These are phyloP conservation scores for Solanum etuberosum DNA, from an alignment of 257 asterid species.

Conservation along the genomic window DNA sequence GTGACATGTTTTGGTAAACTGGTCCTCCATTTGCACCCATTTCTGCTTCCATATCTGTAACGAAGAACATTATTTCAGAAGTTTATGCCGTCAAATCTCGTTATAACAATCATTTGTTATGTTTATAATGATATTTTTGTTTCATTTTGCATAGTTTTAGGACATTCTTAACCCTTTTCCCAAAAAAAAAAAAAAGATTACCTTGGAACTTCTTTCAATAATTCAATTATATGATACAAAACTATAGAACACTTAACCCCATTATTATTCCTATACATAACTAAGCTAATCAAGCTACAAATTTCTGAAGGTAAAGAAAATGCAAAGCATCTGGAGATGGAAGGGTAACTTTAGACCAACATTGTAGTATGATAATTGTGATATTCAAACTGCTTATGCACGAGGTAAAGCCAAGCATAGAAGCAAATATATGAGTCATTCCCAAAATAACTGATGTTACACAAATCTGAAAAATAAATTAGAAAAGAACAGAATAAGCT, in stretches of 20 bases:
- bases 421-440: background rate
- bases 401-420: background rate
- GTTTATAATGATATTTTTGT: too few species aligned
- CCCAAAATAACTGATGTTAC: background rate
- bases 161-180: background rate
- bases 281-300: background rate
- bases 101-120: background rate
- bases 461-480: background rate
- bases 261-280: background rate
- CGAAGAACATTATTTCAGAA: background rate
- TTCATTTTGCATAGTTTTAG: background rate
- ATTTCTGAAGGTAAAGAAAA: background rate
- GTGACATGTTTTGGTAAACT: slow-evolving; percentile 39
- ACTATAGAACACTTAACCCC: background rate
- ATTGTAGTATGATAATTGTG: background rate
- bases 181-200: background rate
- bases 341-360: background rate
- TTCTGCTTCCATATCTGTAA: slow-evolving; percentile 77
- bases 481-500: background rate
- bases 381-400: background rate
- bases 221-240: background rate
- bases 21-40: slow-evolving; percentile 66
- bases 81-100: background rate
- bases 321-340: background rate
- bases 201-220: background rate